Conservation (phyloP, 352 stramenopile genomes). For the Phytopythium ostracodes region DNA sequence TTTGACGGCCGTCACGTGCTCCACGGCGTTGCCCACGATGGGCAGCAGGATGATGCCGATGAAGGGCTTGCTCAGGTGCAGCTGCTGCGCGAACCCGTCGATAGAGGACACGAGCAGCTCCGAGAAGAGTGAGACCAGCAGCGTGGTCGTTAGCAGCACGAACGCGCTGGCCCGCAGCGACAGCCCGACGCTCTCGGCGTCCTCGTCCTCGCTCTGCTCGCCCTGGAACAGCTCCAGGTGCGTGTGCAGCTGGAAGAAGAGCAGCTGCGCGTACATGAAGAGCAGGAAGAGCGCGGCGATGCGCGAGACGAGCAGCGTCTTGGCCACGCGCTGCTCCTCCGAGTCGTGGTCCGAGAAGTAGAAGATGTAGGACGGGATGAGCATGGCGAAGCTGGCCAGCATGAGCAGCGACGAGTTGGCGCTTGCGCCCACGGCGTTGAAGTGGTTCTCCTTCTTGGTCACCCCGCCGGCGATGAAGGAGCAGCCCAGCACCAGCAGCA, state of each 20-base stretch:
- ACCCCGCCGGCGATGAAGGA: constrained; percentile 92
- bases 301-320: constrained; percentile 73
- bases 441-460: constrained; percentile 82
- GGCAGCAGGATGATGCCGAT: constrained; percentile 95
- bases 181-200: constrained; percentile 80
- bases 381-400: constrained; percentile 91
- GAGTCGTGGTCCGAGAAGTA: constrained; percentile 78
- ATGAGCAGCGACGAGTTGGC: constrained; percentile 95
- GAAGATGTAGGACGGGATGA: constrained; percentile 92
- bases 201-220: constrained; percentile 17
- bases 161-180: constrained; percentile 66
- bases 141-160: constrained; percentile 85
- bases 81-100: constrained; percentile 62
- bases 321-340: constrained; percentile 62
- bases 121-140: constrained; percentile 92
- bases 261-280: constrained; percentile 93
- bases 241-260: constrained; percentile 96
- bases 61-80: constrained; percentile 82
- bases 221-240: constrained; percentile 92
- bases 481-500: constrained; percentile 96
- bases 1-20: constrained; percentile 96
- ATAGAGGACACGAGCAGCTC: constrained; percentile 90
- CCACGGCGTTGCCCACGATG: constrained; percentile 97
- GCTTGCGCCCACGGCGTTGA: constrained; percentile 90
- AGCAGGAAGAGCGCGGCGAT: constrained; percentile 80